Base-by-base conservation (phyloP, 768 basidiomycete genomes). In the Tylopilus balloui region DNA sequence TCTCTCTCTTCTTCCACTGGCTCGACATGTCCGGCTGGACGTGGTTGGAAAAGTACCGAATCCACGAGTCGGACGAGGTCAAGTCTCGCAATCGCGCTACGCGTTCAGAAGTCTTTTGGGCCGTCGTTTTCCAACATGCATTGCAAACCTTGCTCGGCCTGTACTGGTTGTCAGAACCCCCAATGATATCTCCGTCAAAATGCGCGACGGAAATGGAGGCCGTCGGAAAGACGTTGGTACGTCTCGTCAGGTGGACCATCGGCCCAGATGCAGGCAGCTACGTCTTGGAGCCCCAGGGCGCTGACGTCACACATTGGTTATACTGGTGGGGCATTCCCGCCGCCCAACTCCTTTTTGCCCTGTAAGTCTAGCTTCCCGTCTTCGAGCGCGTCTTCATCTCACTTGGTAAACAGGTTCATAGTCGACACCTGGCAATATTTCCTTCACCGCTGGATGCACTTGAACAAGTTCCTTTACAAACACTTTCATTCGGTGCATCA, bases 381-480 rank as follows among this genome's bases (percentile, higher is more conserved):
- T 35, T 13, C 35, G 31, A 46, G 13, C 29, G 45, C 43, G 4
- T 10, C 14, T n/a, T 4, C 17, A n/a, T 45, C 50, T 46, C 49
- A 34, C 9, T 40, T 25, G 39, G n/a, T 34, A 8, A 20, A 17
- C 20, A 95, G 96, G 74, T 89, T 96, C 68, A 63, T 93, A 50
- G 84, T 98, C 58, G 96, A 99, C 71, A 93, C 93, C 27, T 97
- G 92, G 92, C 94, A 99, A 67, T 99, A 98, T 70, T 93, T 94
- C 71, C 74, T 92, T 17, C 96, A 99, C 65, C 91, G 95, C 32
- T 69, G 73, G 36, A 91, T 96, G 86, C 96, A 98, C 71, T 70
- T 80, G 59, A 91, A 90, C 74, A 88, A 83, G 56, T 97, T 80
- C 69, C 76, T 98, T 27, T 99, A 95, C 73, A 88, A 83, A 56